Conservation (phyloP, 768 basidiomycete species). For the Naematelia aurantialba region DNA sequence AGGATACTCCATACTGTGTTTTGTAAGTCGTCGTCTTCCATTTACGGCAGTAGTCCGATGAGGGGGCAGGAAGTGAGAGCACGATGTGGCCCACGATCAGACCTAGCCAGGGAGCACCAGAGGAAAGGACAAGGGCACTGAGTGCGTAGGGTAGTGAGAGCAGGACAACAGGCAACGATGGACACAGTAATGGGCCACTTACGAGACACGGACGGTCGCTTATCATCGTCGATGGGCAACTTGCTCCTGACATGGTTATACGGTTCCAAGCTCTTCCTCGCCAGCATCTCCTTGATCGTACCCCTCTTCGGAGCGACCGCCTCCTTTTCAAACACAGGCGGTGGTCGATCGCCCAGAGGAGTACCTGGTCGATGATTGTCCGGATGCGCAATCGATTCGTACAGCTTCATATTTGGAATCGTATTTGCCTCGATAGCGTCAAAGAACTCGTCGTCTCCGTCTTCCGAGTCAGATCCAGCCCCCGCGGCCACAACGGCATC, state of each 20-base stretch:
- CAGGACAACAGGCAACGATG: no score
- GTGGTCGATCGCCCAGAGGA: conserved; percentile 11
- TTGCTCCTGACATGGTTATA: conserved; percentile 63
- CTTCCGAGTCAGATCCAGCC: conserved; percentile 42
- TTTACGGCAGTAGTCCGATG: not conserved
- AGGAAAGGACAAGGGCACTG: no score
- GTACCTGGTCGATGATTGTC: conserved; percentile 43
- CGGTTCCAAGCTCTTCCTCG: conserved; percentile 56
- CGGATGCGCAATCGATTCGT: conserved; percentile 60
- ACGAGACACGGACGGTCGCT: conserved; percentile 68
- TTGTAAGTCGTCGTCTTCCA: not conserved
- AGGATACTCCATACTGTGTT: conserved; percentile 78
- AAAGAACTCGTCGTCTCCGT: conserved; percentile 79
- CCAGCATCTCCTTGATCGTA: conserved; percentile 48
- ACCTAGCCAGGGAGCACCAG: no score
- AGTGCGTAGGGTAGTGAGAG: no score
- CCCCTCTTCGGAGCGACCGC: conserved; percentile 6
- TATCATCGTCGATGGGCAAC: conserved; percentile 66
- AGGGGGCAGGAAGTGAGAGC: not conserved
- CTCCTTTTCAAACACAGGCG: conserved; percentile 5
- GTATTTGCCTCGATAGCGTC: conserved; percentile 86
- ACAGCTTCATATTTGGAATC: conserved; percentile 70
- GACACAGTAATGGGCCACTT: no score
- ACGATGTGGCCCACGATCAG: no score
- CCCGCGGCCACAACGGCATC: conserved; percentile 45